Conservation (phyloP, 495 filamentous ascomycete genomes). For the Hypoxylon intermedium region DNA sequence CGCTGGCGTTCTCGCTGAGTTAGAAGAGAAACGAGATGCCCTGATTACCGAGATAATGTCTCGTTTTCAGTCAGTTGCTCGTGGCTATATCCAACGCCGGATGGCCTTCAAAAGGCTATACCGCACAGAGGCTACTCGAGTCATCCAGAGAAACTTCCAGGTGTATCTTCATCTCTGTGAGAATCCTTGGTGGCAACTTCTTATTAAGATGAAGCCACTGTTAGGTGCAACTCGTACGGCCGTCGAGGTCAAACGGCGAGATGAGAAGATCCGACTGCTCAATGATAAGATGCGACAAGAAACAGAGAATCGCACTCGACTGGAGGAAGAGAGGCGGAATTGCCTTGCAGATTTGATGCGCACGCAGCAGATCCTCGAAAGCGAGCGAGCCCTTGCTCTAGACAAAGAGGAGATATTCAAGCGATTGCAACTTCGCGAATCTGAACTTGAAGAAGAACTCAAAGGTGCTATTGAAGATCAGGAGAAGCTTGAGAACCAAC, state of each 20-base stretch:
- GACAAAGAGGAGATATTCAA: slow-evolving; percentile 99
- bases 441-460: slow-evolving; percentile 89
- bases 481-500: slow-evolving; percentile 88
- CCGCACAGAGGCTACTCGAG: slow-evolving; percentile 89
- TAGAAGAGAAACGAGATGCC: slow-evolving; percentile 93
- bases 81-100: slow-evolving; percentile 86
- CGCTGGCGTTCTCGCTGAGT: slow-evolving; percentile 92
- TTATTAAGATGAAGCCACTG: slow-evolving; percentile 94
- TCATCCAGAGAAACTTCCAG: slow-evolving; percentile 92
- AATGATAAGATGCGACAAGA: slow-evolving; percentile 84
- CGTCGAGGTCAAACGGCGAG: slow-evolving; percentile 88
- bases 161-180: slow-evolving; percentile 86
- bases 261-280: slow-evolving; percentile 88
- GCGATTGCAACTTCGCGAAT: slow-evolving; percentile 85
- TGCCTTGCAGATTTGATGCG: slow-evolving; percentile 85
- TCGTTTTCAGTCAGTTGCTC: slow-evolving; percentile 88
- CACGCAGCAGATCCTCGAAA: slow-evolving; percentile 91
- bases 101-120: slow-evolving; percentile 92
- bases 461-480: slow-evolving; percentile 94
- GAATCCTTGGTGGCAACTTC: slow-evolving; percentile 96
- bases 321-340: slow-evolving; percentile 92
- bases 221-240: slow-evolving; percentile 89
- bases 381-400: slow-evolving; percentile 88
- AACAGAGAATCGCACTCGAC: slow-evolving; percentile 71
- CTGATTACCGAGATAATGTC: slow-evolving; percentile 92